Evolutionary conservation across 2,329 filamentous ascomycete species (phyloP).

Genomic region (Endoconidiophora polonica): DNA sequence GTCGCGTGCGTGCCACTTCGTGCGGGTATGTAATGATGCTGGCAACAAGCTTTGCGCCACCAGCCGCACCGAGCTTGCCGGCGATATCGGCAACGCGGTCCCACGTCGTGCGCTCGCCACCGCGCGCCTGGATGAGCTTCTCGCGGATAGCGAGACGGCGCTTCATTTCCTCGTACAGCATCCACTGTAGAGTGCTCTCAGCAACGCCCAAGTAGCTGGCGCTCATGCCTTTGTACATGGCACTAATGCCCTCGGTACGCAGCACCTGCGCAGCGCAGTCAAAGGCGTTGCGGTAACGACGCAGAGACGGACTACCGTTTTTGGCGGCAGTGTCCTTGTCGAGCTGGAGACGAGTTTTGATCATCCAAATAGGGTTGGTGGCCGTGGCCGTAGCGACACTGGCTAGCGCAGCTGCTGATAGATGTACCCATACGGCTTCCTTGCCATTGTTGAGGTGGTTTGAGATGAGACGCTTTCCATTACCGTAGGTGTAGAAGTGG

Average conservation of each 20-base stretch:
- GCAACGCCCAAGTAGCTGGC: slow-evolving; percentile 83
- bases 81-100: slow-evolving; percentile 63
- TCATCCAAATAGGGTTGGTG: slow-evolving; percentile 91
- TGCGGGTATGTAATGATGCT: slow-evolving; percentile 80
- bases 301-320: slow-evolving; percentile 32
- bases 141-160: slow-evolving; percentile 49
- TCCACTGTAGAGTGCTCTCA: slow-evolving; percentile 84
- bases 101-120: slow-evolving; percentile 49
- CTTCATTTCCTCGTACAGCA: slow-evolving; percentile 89
- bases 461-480: slow-evolving; percentile 69
- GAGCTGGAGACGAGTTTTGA: slow-evolving; percentile 84
- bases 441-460: slow-evolving; percentile 55
- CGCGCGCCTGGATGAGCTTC: slow-evolving; percentile 36
- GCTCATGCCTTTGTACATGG: slow-evolving; percentile 78
- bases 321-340: slow-evolving; percentile 65
- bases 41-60: slow-evolving; percentile 71
- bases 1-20: slow-evolving; percentile 70
- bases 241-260: slow-evolving; percentile 60
- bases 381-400: slow-evolving; percentile 77
- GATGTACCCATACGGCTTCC: slow-evolving; percentile 59
- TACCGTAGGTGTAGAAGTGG: slow-evolving; percentile 88
- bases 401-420: slow-evolving; percentile 58
- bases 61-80: slow-evolving; percentile 63
- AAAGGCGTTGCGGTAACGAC: slow-evolving; percentile 72
- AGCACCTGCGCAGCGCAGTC: slow-evolving; percentile 77